Base-by-base conservation (phyloP, 2,329 filamentous ascomycete genomes). In the Ophiosphaerella korrae region DNA sequence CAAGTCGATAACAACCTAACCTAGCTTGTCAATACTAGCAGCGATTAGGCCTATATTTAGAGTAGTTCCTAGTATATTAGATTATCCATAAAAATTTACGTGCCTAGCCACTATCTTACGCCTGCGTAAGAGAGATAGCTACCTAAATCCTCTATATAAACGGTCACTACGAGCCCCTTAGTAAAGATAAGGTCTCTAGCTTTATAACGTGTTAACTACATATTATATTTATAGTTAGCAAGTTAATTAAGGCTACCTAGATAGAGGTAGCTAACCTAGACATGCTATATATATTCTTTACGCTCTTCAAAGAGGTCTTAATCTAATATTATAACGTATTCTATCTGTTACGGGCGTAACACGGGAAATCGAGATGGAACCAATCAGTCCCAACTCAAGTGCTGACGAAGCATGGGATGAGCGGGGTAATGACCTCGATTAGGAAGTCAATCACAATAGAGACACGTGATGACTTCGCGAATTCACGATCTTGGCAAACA, bases 31-130 rank as follows among this genome's bases (percentile, higher is more conserved):
- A 40, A 50, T 16, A 59, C 11, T 46, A 59, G 31, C 55, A 63
- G 43, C 48, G 46, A 45, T 48, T 63, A 29, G 57, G 45, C 37
- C 55, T 38, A 39, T 26, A 58, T 14, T 48, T 60, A 50, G 53
- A 62, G 29, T 26, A 42, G 7, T 60, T 53, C 43, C 33, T 64
- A 40, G 54, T 51, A 38, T 21, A 57, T 2, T 62, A 37, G 58
- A 62, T 62, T n/a, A 48, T 62, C 23, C 32, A 64, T 34, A 48
- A 60, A 38, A 51, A 61, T 34, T 42, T 33, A 42, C 43, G 50
- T 33, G 53, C 36, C 12, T 45, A 35, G 12, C 55, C 54, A 39
- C 58, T 52, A 16, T 51, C 52, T 1, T 46, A 60, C 29, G 12
- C 45, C 31, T 36, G 46, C 14, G 48, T 49, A 42, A 44, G 48